Percentiles rank a stretch among this genome's conserved stretches.
phyloP scores from a whole-genome alignment of 352 stramenopile genomes.

The Pythium utonaiense region DNA sequence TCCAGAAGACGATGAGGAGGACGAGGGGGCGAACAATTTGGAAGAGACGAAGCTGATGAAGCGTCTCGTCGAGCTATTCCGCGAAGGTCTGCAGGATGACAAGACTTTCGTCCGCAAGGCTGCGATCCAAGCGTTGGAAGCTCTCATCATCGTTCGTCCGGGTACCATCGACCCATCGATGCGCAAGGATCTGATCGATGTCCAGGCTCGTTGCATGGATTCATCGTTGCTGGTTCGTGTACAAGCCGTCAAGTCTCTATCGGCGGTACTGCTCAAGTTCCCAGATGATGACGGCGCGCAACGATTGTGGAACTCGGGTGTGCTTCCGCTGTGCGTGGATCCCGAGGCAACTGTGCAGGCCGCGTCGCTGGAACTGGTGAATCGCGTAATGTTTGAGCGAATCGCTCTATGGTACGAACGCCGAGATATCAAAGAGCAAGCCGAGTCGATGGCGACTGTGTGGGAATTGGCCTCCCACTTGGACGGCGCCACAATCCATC shows the following conservation, averaged over 20 bases:
- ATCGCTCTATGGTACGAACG: conserved; percentile 56
- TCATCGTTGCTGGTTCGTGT: conserved; percentile 74
- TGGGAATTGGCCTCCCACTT: conserved; percentile 70
- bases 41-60: conserved; percentile 67
- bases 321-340: conserved; percentile 80
- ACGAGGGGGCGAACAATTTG: conserved; percentile 23
- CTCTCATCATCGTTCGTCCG: conserved; percentile 53
- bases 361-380: conserved; percentile 52
- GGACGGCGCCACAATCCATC: conserved; percentile 75
- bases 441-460: conserved; percentile 33
- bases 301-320: conserved; percentile 78
- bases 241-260: conserved; percentile 80
- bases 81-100: conserved; percentile 68
- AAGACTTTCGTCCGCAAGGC: conserved; percentile 83
- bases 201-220: conserved; percentile 74
- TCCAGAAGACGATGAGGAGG: conserved; percentile 4
- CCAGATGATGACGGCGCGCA: conserved; percentile 65
- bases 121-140: conserved; percentile 74
- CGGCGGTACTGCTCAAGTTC: conserved; percentile 70
- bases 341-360: conserved; percentile 73
- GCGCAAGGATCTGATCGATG: conserved; percentile 65
- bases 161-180: conserved; percentile 48
- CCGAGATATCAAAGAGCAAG: conserved; percentile 29
- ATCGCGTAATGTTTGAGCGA: conserved; percentile 60
- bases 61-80: conserved; percentile 66